phyloP scores from a whole-genome alignment of 345 rosid genomes.

The Heritiera fomes region DNA sequence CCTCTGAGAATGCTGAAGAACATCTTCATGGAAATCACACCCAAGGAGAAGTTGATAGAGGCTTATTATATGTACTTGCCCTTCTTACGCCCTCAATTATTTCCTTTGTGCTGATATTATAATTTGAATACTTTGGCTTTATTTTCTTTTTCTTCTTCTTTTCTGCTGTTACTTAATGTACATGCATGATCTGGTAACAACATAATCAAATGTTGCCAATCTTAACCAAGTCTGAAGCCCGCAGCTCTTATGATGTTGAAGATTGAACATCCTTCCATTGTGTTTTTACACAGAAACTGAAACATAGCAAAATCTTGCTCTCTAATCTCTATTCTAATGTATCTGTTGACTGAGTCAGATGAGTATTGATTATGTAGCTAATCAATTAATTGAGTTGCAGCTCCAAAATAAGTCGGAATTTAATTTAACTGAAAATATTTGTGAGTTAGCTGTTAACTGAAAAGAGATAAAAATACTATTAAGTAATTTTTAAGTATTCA shows the following conservation, averaged over 20 bases:
- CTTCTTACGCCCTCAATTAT: slow-evolving; percentile 67
- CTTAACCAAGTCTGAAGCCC: neutral
- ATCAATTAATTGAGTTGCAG: neutral
- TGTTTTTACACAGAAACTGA: neutral
- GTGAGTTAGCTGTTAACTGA: neutral
- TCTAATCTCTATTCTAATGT: neutral
- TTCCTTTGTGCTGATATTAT: slow-evolving; percentile 66
- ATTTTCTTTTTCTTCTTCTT: neutral
- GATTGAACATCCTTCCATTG: neutral
- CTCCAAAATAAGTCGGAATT: neutral
- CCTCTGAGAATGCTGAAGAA: slow-evolving; percentile 58
- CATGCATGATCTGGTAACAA: neutral
- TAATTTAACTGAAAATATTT: neutral
- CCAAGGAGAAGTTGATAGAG: slow-evolving; percentile 44
- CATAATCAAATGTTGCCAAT: neutral
- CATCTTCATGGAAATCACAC: slow-evolving; percentile 58
- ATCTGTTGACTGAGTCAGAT: neutral
- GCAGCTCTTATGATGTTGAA: neutral
- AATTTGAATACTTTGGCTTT: slow-evolving; percentile 4
- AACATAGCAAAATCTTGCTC: neutral
- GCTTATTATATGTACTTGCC: slow-evolving; percentile 59
- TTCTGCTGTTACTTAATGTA: neutral
- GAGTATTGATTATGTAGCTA: neutral
- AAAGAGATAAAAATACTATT: no score
- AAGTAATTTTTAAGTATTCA: no score